Base-by-base conservation (phyloP, 805 yeast species). In the Kuraishia ogatae region DNA sequence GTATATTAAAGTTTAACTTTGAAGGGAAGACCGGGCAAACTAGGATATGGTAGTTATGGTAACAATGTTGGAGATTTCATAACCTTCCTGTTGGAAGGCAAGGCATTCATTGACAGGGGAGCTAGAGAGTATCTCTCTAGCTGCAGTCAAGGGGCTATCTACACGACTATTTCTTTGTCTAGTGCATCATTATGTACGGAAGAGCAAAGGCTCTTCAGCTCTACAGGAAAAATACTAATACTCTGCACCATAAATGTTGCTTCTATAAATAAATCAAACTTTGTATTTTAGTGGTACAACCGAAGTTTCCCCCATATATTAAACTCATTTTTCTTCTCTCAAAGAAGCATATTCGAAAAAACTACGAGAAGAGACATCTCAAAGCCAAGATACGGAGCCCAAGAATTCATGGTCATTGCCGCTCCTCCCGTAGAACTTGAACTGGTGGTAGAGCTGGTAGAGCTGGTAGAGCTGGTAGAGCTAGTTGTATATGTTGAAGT, bases 401-500 rank as follows among this genome's bases (percentile, higher is more conserved):
- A 46, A 8, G 4, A 4, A 13, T 11, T 17, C 13, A 7, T 7
- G 24, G 19, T 46, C 49, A 20, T 2, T 4, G 49, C 49, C 11
- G 24, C 49, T 7, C 15, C 49, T 17, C 64, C 50, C 8, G 62
- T 28, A 17, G 60, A 35, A 23, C 63, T 6, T 2, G 62, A 21
- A 26, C 62, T 1, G 6, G 63, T 43, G 17, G 59, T 21, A 2
- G 56, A 15, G 3, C 58, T 49, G 2, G 62, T 28, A 17, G 60
- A 35, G 21, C 63, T 6, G 2, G 62, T 20, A 26, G 61, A 1
- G 6, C 62, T 43, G 17, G 59, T 21, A 2, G 56, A 15, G 3
- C 58, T 49, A 2, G 60, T 24, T 13, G 58, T 39, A 26, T 62
- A 23, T 15, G 60, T n/a, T 22, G 62, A 53, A 20, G 62, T 28